These are phyloP conservation scores for Ceratocystis colombiana DNA, from an alignment of 2,329 filamentous ascomycete genomes.

Conservation along the genomic window DNA sequence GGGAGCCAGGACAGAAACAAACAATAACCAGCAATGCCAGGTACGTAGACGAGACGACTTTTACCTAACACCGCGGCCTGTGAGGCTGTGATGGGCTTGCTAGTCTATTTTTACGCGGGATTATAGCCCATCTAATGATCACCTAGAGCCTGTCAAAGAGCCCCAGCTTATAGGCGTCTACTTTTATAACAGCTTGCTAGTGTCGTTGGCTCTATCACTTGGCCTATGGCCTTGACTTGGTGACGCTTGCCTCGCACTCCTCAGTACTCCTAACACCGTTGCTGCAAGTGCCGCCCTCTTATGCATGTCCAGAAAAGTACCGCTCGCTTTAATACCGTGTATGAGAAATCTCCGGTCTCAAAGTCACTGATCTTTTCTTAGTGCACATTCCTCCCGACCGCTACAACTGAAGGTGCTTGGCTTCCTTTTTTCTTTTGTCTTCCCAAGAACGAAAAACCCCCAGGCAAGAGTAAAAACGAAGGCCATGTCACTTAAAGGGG, in stretches of 20 bases:
- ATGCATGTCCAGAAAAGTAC: not conserved
- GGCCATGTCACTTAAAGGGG: no score
- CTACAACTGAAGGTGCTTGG: not conserved
- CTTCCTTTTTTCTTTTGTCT: not conserved
- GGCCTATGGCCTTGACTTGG: not conserved
- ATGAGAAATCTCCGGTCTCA: conserved; percentile 12
- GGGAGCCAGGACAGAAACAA: not conserved
- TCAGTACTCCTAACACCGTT: not conserved
- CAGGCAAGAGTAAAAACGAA: not conserved
- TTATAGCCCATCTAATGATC: not conserved
- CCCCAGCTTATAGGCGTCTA: not conserved
- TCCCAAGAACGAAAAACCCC: not conserved
- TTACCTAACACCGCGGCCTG: not conserved
- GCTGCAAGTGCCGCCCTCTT: not conserved
- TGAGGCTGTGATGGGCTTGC: not conserved
- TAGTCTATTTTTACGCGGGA: conserved; percentile 13
- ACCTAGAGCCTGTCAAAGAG: not conserved
- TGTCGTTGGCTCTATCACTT: not conserved
- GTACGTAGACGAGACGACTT: no score
- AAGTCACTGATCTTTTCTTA: conserved; percentile 12
- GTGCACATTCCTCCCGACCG: not conserved
- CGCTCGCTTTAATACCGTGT: not conserved
- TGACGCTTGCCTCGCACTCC: not conserved
- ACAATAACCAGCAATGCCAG: not conserved
- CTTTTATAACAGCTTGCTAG: not conserved